A percentile compares a stretch with the other conserved stretches of the same genome.
phyloP scores from a whole-genome alignment of 2,329 filamentous ascomycete species.

The Alternaria metachromatica region DNA sequence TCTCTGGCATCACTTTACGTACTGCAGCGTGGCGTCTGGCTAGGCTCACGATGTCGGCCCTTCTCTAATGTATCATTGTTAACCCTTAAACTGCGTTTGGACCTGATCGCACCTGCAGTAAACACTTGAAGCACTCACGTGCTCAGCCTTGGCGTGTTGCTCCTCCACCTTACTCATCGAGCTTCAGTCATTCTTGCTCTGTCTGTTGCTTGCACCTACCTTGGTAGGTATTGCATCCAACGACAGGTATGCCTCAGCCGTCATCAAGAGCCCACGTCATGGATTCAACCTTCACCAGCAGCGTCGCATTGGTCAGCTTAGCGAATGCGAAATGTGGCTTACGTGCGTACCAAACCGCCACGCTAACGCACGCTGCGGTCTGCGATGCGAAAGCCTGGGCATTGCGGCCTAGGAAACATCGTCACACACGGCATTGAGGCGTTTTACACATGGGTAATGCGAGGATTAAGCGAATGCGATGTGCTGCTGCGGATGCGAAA shows the following conservation, averaged over 20 bases:
- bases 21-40: conserved; percentile 5
- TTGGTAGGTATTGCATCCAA: background rate
- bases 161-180: background rate
- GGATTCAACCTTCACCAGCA: background rate
- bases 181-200: background rate
- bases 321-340: conserved; percentile 9
- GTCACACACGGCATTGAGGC: background rate
- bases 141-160: background rate
- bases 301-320: background rate
- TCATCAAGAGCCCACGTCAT: background rate
- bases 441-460: background rate
- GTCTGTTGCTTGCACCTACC: too few relatives aligned
- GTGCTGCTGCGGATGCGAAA: background rate
- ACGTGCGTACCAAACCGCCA: background rate
- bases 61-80: conserved; percentile 18
- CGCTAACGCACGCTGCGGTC: background rate
- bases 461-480: conserved; percentile 2
- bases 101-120: background rate
- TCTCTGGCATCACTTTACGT: conserved; percentile 9
- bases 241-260: background rate
- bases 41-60: conserved; percentile 2
- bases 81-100: background rate
- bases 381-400: conserved; percentile 4
- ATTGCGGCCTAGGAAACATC: background rate
- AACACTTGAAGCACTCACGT: background rate